These are phyloP conservation scores for Albophoma yamanashiensis DNA, from an alignment of 2,329 filamentous ascomycete genomes.

Conservation along the genomic window DNA sequence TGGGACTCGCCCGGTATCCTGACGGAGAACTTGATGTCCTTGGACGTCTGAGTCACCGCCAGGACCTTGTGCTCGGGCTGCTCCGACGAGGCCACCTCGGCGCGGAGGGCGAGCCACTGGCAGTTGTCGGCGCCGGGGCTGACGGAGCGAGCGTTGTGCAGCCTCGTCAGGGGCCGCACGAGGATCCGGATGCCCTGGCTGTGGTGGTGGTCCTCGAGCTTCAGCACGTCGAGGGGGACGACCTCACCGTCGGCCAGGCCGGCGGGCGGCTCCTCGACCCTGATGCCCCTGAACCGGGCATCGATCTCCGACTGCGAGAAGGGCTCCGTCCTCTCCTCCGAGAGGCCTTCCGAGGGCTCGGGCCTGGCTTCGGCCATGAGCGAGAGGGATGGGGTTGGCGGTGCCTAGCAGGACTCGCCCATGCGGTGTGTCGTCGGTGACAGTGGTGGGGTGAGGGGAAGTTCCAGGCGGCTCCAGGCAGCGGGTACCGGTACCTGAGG, in stretches of 20 bases:
- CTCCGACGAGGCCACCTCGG: slow-evolving; percentile 40
- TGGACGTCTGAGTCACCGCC: slow-evolving; percentile 48
- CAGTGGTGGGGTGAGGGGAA: slow-evolving; percentile 2
- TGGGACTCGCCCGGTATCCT: slow-evolving; percentile 38
- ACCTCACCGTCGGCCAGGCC: slow-evolving; percentile 26
- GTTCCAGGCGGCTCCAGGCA: background rate
- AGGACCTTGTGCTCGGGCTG: slow-evolving; percentile 45
- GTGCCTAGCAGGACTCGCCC: slow-evolving; percentile 2
- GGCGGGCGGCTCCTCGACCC: slow-evolving; percentile 30
- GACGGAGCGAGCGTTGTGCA: slow-evolving; percentile 41
- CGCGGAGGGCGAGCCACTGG: slow-evolving; percentile 44
- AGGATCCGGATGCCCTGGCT: slow-evolving; percentile 46
- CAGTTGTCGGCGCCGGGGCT: slow-evolving; percentile 46
- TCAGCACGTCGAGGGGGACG: slow-evolving; percentile 43
- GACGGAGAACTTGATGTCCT: slow-evolving; percentile 50
- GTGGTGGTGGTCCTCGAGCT: slow-evolving; percentile 40
- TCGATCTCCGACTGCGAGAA: slow-evolving; percentile 47
- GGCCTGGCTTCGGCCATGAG: slow-evolving; percentile 35
- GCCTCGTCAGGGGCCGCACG: slow-evolving; percentile 40
- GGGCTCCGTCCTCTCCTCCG: slow-evolving; percentile 46
- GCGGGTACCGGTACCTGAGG: background rate
- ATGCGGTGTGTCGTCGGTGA: slow-evolving; percentile 1
- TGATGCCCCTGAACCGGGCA: slow-evolving; percentile 33
- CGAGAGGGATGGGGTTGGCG: slow-evolving; percentile 3
- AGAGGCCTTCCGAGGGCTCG: slow-evolving; percentile 25